phyloP scores from a whole-genome alignment of 2,329 filamentous ascomycete genomes.

The Knoxdaviesia proteae region DNA sequence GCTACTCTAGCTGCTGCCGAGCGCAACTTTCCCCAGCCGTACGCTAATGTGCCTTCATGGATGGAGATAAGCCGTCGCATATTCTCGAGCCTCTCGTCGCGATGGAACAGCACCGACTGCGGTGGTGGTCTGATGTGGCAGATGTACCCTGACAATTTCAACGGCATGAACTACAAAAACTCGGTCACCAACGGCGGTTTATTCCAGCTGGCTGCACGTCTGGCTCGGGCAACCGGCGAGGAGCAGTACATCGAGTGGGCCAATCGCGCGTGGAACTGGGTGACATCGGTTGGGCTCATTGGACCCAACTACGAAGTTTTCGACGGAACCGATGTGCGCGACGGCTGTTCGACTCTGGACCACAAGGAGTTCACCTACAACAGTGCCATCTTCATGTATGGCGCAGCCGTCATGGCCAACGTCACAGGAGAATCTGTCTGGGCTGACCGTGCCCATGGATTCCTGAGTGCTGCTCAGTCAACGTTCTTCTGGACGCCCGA shows the following conservation, averaged over 20 bases:
- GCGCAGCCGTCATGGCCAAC: conserved; percentile 43
- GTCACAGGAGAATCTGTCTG: conserved; percentile 30
- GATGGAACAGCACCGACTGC: conserved; percentile 51
- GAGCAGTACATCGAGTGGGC: conserved; percentile 48
- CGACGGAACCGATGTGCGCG: conserved; percentile 36
- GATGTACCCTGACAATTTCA: conserved; percentile 52
- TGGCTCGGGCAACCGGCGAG: conserved; percentile 50
- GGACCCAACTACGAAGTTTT: conserved; percentile 31
- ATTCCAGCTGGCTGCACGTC: conserved; percentile 59
- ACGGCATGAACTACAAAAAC: conserved; percentile 70
- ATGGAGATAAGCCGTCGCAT: conserved; percentile 46
- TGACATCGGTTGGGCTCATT: conserved; percentile 32
- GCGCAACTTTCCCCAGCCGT: conserved; percentile 41
- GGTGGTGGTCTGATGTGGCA: conserved; percentile 63
- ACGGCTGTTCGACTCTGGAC: conserved; percentile 32
- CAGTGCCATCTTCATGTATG: conserved; percentile 43
- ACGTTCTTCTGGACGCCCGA: conserved; percentile 32
- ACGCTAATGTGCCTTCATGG: conserved; percentile 37
- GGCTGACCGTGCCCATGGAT: conserved; percentile 27
- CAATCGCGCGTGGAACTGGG: conserved; percentile 46
- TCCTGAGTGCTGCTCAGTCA: conserved; percentile 26
- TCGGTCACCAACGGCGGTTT: conserved; percentile 58
- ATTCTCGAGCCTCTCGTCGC: conserved; percentile 46
- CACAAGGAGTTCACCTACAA: conserved; percentile 43
- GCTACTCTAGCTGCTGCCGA: conserved; percentile 48